A percentile compares a stretch with the other conserved stretches of the same genome.
Conservation (phyloP, 805 yeast species). For the Tetrapisispora taiwanensis region DNA sequence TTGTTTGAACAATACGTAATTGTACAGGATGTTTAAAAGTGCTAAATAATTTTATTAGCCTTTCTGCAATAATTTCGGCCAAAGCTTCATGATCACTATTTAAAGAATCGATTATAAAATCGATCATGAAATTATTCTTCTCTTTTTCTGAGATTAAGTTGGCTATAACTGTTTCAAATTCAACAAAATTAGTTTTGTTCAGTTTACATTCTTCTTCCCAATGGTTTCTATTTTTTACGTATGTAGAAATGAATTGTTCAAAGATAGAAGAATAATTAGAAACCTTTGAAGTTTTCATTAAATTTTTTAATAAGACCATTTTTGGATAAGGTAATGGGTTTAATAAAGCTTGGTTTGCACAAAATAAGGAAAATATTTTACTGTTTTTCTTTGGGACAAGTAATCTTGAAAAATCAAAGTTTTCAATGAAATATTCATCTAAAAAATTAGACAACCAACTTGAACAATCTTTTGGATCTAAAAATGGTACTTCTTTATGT, state of each 20-base stretch:
- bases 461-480: conserved; percentile 57
- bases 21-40: conserved; percentile 49
- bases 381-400: conserved; percentile 46
- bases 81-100: conserved; percentile 35
- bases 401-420: conserved; percentile 35
- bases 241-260: conserved; percentile 35
- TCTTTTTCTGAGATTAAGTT: conserved; percentile 56
- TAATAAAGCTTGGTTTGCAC: conserved; percentile 56
- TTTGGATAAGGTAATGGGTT: conserved; percentile 49
- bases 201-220: conserved; percentile 37
- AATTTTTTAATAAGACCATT: conserved; percentile 35
- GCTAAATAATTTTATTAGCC: conserved; percentile 46
- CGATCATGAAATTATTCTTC: conserved; percentile 43
- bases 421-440: conserved; percentile 42
- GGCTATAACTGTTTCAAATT: conserved; percentile 49
- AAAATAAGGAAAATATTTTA: conserved; percentile 48
- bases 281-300: conserved; percentile 29
- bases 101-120: conserved; percentile 49
- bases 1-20: conserved; percentile 44
- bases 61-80: conserved; percentile 40
- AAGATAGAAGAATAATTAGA: conserved; percentile 39
- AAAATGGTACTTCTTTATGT: conserved; percentile 37
- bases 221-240: conserved; percentile 36
- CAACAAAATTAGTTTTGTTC: conserved; percentile 41
- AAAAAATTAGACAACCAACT: conserved; percentile 33